Base-by-base conservation (phyloP, 306 rosid genomes). In the Cicer bijugum region DNA sequence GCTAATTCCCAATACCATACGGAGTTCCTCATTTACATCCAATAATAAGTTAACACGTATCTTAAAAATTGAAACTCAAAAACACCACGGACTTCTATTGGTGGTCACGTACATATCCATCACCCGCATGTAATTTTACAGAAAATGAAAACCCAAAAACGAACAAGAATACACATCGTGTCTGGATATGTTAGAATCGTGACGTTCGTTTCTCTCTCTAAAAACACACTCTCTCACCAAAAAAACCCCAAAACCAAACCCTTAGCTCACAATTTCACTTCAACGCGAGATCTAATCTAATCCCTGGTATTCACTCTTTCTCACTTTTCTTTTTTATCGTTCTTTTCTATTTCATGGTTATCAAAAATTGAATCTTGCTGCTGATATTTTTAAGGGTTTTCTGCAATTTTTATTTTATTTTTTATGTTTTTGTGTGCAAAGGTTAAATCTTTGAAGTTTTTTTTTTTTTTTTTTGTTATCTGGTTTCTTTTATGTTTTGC, bases 271-370 rank as follows among this genome's bases (percentile, higher is more conserved):
- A 45, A 4, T 80, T 71, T 61, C 73, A 69, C 67, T 69, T 20
- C 56, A 12, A 35, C 84, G 79, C 85, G 92, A 59, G 66, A 59
- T 59, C 66, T 35, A 59, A 92, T 90, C 97, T 74, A 73, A 47
- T 50, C 72, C 67, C 52, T 68, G 92, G 97, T 92, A 88, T 63
- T 62, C 35, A 56, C 47, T 16, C 72, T 75, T 76, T 78, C 67
- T 15, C 60, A 10, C 46, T 69, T 58, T 8, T 45, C 15, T 4
- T 15, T 56, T 46, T 45, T 74, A 10, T 64, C 17, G 11, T 61
- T 47, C 20, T 42, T 46, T 56, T 39, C 40, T 70, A 35, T 46
- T 43, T 46, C 12, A 69, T 73, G 16, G 12, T 38, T 71, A 1
- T 77, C 65, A 51, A 59, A 23, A 15, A 63, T 82, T 28, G 12